Percentiles rank a stretch among this genome's conserved stretches.
Evolutionary conservation across 768 basidiomycete species (phyloP).

Genomic region (Kwoniella sp.): DNA sequence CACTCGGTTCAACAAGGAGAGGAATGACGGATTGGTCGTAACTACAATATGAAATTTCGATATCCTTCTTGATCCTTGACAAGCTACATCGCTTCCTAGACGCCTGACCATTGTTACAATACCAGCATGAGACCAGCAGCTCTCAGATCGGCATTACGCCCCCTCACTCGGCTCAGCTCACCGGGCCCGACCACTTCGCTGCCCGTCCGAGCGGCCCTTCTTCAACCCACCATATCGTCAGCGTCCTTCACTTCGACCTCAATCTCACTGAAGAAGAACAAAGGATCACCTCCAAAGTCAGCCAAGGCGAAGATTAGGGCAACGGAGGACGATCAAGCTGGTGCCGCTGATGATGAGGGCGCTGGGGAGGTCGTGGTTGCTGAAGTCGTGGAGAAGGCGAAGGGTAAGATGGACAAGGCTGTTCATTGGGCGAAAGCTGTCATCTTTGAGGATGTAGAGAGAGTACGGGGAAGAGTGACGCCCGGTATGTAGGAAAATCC

Average conservation of each 20-base stretch:
- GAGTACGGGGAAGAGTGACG: slow-evolving; percentile 47
- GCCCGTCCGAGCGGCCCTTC: background rate
- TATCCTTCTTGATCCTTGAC: too few relatives aligned
- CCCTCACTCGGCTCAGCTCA: background rate
- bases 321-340: slow-evolving; percentile 24
- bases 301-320: slow-evolving; percentile 31
- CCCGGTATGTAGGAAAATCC: slow-evolving; percentile 43
- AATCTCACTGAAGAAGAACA: slow-evolving; percentile 32
- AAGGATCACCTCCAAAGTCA: slow-evolving; percentile 18
- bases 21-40: too few relatives aligned
- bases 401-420: slow-evolving; percentile 55
- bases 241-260: slow-evolving; percentile 23
- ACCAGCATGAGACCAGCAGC: background rate
- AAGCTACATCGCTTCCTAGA: too few relatives aligned
- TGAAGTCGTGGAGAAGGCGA: slow-evolving; percentile 43
- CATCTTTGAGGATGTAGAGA: slow-evolving; percentile 55
- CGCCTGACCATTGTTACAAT: too few relatives aligned
- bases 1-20: too few relatives aligned
- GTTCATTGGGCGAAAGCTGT: slow-evolving; percentile 55
- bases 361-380: slow-evolving; percentile 24
- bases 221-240: background rate
- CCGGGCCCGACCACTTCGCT: background rate
- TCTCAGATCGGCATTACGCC: background rate
- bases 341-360: slow-evolving; percentile 22
- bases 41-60: too few relatives aligned